Evolutionary conservation across 164 flowering plant species (phyloP).

Genomic region (Nymphaea thermarum): DNA sequence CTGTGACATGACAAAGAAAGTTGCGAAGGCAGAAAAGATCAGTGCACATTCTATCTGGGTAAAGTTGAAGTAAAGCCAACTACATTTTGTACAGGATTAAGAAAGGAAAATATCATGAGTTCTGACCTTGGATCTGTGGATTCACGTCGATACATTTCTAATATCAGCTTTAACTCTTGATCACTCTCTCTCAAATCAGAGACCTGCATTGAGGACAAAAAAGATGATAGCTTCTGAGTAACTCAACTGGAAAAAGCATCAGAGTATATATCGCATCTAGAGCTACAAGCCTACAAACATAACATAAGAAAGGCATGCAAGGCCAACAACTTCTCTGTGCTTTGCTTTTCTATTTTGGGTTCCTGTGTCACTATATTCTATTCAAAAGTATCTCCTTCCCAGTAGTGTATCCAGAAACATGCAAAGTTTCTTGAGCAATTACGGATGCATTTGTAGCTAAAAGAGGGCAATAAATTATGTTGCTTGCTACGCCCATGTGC

Average conservation of each 20-base stretch:
- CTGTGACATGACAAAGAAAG: not conserved
- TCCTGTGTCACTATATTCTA: no score
- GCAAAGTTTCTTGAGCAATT: no score
- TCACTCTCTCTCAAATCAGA: constrained; percentile 54
- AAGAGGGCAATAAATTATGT: no score
- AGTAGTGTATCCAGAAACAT: no score
- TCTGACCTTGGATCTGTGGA: constrained; percentile 65
- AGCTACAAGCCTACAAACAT: no score
- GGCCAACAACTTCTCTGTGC: no score
- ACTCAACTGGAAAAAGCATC: not conserved
- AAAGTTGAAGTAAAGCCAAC: not conserved
- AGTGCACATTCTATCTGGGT: no score
- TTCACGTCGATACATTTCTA: constrained; percentile 85
- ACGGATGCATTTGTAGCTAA: no score
- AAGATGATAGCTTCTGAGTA: not conserved
- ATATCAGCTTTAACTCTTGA: constrained; percentile 50
- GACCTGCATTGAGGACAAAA: constrained; percentile 30
- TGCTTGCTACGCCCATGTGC: no score
- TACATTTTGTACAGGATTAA: not conserved
- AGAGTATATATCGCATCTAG: not conserved
- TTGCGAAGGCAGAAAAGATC: not conserved
- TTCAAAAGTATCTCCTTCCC: no score
- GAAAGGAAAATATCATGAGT: not conserved
- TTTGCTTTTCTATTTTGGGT: no score
- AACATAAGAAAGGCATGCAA: no score